Evolutionary conservation across 352 stramenopile species (phyloP), one percentile per base, ranked within the genome.

Genomic region (Globisporangium acanthophoron): DNA sequence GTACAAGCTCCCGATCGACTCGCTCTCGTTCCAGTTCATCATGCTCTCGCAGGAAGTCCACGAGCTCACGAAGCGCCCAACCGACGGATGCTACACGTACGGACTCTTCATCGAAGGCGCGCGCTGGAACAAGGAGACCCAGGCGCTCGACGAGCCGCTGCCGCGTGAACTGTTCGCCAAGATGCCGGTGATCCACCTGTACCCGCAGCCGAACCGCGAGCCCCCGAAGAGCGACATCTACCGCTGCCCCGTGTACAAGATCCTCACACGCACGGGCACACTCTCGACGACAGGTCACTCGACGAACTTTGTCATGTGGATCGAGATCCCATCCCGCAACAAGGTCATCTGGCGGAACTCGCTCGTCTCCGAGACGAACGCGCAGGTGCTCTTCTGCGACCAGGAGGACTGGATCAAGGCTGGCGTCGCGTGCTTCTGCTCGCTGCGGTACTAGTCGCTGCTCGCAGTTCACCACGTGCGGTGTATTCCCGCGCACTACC

Each of bases 301-400:
- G 18, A 97, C 90, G n/a, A 97, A 98, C 71, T 98, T 98, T 69
- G 82, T 98, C 56, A 94, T 97, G 67, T 97, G 90, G 92, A 94
- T 98, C 62, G 88, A 97, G 62, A 79, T 98, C 31, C 92, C 92
- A 41, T 89, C 76, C 15, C 86, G 87, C 54, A 80, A 85, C 43
- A 75, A 45, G 61, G 87, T 66, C 50, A 84, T 75, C 74, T 87
- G 64, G 66, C 81, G 86, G 50, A 91, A 87, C 58, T 88, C 71
- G 53, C 75, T 96, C 47, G 87, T 96, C n/a, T 94, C 85, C 9
- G 87, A 96, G 68, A 96, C 87, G 31, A 96, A 96, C 65, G 64
- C 88, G 27, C 80, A 85, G 44, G 87, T 88, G 27, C 74, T 84
- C 20, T 86, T 91, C 54, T 83, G 74, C 1, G 92, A 98, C 64